Conservation (phyloP, 23 red algal genomes). For the Gracilaria gracilis region DNA sequence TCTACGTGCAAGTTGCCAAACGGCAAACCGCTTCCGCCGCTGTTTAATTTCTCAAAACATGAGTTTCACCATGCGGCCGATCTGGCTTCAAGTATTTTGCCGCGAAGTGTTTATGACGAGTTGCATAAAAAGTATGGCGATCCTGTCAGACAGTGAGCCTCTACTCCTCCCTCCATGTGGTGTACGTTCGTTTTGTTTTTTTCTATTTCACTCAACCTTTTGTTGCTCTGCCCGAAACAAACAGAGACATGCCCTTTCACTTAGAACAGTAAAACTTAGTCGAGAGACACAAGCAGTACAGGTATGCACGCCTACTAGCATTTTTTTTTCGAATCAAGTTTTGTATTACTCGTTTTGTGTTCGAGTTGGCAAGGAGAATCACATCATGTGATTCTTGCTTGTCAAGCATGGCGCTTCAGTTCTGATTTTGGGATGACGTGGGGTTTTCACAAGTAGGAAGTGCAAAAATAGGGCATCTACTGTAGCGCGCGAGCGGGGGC, state of each 20-base stretch:
- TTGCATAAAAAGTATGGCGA: slow-evolving; percentile 77
- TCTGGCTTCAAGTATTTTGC: slow-evolving; percentile 71
- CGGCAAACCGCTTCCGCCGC: slow-evolving; percentile 84
- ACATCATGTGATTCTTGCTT: no score
- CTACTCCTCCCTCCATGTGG: slow-evolving; percentile 11
- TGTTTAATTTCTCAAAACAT: slow-evolving; percentile 96
- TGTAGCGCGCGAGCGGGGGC: no score
- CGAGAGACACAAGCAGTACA: slow-evolving; percentile 11
- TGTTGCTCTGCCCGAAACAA: background rate
- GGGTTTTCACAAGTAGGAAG: no score
- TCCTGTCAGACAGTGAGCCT: slow-evolving; percentile 48
- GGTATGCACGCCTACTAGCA: background rate
- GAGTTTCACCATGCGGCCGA: slow-evolving; percentile 84
- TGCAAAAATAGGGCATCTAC: no score
- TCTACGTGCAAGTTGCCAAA: slow-evolving; percentile 68
- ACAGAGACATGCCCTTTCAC: background rate
- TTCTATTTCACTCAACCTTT: background rate
- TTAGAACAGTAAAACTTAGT: slow-evolving; percentile 24
- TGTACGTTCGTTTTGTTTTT: slow-evolving; percentile 41
- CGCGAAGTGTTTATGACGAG: slow-evolving; percentile 52
- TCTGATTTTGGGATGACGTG: no score
- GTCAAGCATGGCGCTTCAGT: no score
- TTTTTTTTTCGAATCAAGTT: background rate
- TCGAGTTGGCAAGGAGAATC: no score
- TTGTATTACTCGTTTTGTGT: no score